Conservation (phyloP, 73 alveolate species). For the Uronychia setigera region DNA sequence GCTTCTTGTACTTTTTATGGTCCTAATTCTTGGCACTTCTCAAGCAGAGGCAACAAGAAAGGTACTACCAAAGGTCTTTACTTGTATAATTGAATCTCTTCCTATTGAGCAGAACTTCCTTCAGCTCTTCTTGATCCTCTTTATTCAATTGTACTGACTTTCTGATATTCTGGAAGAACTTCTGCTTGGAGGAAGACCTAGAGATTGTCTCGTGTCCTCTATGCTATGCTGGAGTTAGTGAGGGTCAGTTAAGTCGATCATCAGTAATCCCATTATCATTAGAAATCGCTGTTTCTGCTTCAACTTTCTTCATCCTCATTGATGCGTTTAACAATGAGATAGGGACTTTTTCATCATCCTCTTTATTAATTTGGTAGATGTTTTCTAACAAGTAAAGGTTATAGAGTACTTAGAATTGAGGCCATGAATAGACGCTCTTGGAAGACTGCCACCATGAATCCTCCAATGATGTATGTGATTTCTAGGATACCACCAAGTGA, state of each 20-base stretch:
- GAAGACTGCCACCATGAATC: slow-evolving; percentile 11
- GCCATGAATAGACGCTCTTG: slow-evolving; percentile 35
- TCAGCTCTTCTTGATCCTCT: background rate
- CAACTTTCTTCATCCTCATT: no score
- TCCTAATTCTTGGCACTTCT: background rate
- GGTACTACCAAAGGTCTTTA: background rate
- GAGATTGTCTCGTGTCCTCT: background rate
- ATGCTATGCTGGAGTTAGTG: background rate
- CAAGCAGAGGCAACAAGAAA: background rate
- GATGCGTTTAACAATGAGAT: no score
- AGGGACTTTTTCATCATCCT: background rate
- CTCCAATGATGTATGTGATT: slow-evolving; percentile 19
- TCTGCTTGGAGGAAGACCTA: no score
- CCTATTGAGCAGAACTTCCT: background rate
- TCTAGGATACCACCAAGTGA: slow-evolving; percentile 52
- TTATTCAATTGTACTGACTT: background rate
- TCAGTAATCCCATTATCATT: background rate
- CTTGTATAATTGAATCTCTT: background rate
- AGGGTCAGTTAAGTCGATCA: background rate
- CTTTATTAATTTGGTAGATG: background rate
- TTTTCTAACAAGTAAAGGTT: background rate
- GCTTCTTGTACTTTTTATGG: background rate
- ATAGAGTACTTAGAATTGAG: slow-evolving; percentile 12
- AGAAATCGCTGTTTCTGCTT: background rate
- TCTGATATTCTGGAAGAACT: no score